Conservation (phyloP, 306 rosid species). For the Vachellia collinsii region DNA sequence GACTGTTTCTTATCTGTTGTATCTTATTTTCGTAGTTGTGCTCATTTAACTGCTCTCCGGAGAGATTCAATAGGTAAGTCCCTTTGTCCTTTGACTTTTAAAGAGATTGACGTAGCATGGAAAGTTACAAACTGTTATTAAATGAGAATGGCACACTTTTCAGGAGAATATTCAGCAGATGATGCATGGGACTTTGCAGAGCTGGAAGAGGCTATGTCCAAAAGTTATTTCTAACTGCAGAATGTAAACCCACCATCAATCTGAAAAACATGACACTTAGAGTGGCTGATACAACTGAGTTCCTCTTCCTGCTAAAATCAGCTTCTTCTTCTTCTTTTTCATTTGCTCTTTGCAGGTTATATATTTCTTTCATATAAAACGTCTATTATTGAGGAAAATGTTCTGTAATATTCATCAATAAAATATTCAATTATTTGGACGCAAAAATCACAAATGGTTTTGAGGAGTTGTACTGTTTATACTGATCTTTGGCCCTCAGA, state of each 20-base stretch:
- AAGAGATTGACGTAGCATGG: slow-evolving; percentile 11
- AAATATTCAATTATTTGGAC: slow-evolving; percentile 17
- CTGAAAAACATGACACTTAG: slow-evolving; percentile 7
- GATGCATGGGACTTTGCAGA: slow-evolving; percentile 95
- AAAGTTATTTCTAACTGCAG: slow-evolving; percentile 58
- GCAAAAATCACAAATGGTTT: not conserved
- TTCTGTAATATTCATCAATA: slow-evolving; percentile 18
- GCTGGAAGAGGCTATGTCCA: slow-evolving; percentile 79
- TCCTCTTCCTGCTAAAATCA: not conserved
- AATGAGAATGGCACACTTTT: slow-evolving; percentile 26
- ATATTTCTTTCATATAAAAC: slow-evolving; percentile 6
- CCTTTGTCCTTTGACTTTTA: slow-evolving; percentile 18
- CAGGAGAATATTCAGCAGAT: slow-evolving; percentile 87
- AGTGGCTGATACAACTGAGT: slow-evolving; percentile 1
- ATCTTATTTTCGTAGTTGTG: slow-evolving; percentile 66
- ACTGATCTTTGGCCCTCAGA: not conserved
- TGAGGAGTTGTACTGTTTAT: not conserved
- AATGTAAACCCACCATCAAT: not conserved
- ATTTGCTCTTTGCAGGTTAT: slow-evolving; percentile 3
- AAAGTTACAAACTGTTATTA: slow-evolving; percentile 21
- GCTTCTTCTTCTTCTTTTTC: not conserved
- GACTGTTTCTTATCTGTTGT: slow-evolving; percentile 30
- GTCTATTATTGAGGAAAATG: not conserved
- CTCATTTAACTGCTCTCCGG: slow-evolving; percentile 92
- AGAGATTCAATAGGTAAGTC: slow-evolving; percentile 91